Evolutionary conservation across 78 protist species (phyloP).

Genomic region (Cavenderia fasciculata): DNA sequence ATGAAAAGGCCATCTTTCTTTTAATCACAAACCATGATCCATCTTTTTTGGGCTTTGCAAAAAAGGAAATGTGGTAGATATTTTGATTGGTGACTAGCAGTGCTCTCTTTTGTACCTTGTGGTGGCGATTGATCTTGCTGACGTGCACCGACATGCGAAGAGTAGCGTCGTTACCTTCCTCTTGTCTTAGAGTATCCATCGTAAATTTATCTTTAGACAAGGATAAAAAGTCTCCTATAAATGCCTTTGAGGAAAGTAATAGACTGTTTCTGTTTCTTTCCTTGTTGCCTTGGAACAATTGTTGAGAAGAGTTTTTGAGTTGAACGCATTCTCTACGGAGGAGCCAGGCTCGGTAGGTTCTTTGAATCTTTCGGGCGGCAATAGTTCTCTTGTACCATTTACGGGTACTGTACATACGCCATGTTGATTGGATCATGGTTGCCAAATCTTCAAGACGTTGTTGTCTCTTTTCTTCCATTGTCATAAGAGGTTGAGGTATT

Average conservation of each 20-base stretch:
- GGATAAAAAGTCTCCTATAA: slow-evolving; percentile 70
- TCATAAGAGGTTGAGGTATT: slow-evolving; percentile 66
- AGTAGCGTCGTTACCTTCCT: neutral
- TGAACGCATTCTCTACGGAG: slow-evolving; percentile 50
- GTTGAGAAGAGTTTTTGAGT: slow-evolving; percentile 47
- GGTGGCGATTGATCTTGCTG: slow-evolving; percentile 54
- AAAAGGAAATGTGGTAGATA: slow-evolving; percentile 2
- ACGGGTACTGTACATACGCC: slow-evolving; percentile 59
- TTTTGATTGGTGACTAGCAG: slow-evolving; percentile 19
- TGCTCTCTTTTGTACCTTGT: slow-evolving; percentile 63
- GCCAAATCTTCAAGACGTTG: slow-evolving; percentile 15
- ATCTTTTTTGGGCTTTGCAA: slow-evolving; percentile 62
- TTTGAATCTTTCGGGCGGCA: slow-evolving; percentile 41
- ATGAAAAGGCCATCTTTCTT: slow-evolving; percentile 33
- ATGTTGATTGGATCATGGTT: slow-evolving; percentile 34
- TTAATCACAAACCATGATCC: slow-evolving; percentile 57
- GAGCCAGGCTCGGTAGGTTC: slow-evolving; percentile 39
- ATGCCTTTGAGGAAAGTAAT: slow-evolving; percentile 1
- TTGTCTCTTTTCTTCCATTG: slow-evolving; percentile 45
- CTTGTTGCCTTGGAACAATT: slow-evolving; percentile 55
- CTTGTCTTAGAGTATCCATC: neutral
- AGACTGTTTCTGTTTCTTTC: slow-evolving; percentile 54
- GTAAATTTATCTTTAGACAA: slow-evolving; percentile 9
- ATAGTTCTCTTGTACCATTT: slow-evolving; percentile 30
- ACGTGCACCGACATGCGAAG: slow-evolving; percentile 47